Base-by-base conservation (phyloP, 495 filamentous ascomycete genomes). In the Hyaloscypha bicolor region DNA sequence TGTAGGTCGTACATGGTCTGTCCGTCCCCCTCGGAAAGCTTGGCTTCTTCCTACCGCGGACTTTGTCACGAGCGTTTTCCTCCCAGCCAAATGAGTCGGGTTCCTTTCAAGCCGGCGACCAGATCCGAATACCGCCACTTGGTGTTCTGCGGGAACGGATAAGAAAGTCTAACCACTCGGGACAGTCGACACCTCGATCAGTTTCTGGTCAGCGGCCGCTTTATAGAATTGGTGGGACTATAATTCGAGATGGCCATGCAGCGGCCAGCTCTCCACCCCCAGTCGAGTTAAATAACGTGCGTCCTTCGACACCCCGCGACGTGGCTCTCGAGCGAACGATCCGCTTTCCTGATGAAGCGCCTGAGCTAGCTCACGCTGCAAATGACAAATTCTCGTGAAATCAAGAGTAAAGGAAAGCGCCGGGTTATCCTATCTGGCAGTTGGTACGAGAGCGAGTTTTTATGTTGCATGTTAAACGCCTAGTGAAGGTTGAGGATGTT, bases 11-110 rank as follows among this genome's bases (percentile, higher is more conserved):
- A 16, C 93, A 97, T 69, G 93, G 93, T 14, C 83, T 97, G 21
- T 93, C 88, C 35, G 91, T 97, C 25, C 93, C 93, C 0, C 70
- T 96, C 4, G 92, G 90, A 1, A 96, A 96, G 76, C 80, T 93
- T 0, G 92, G 93, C 2, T 88, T 93, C 72, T 86, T 90, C 64
- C 80, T 95, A 1, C 93, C 93, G 3, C 81, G 89, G 32, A 94
- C 92, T 0, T 79, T 96, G 64, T 94, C 92, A 19, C 58, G 21
- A 61, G 75, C 53, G 55, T 75, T 35, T 75, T 80, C 37, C 60
- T 68, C 22, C 58, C 73, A 79, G 9, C 69, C 77, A 21, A 73
- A 76, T 6, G 76, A 80, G 14, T 71, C 66, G 1, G 76, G 67
- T 55, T 25, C 66, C 19, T 39, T 71, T 45, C 42, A 42, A 19